These are phyloP conservation scores for Aspergillus nanangensis DNA, from an alignment of 495 filamentous ascomycete genomes.

Conservation along the genomic window DNA sequence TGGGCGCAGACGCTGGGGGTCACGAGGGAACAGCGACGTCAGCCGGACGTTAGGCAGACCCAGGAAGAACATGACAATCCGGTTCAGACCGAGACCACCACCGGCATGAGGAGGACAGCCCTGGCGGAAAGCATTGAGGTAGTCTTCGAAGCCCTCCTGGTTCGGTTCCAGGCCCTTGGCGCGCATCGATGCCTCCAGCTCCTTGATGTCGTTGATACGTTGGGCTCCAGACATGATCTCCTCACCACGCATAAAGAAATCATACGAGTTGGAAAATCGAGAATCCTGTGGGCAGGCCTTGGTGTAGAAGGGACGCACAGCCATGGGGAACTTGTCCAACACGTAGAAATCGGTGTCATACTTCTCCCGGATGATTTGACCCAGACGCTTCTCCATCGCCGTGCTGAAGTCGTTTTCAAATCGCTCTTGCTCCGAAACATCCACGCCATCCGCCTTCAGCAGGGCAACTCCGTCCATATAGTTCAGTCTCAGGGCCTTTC, in stretches of 20 bases:
- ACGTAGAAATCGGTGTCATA: slow-evolving; percentile 90
- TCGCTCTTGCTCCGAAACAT: slow-evolving; percentile 71
- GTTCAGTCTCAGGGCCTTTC: slow-evolving; percentile 75
- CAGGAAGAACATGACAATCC: slow-evolving; percentile 85
- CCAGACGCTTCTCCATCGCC: slow-evolving; percentile 85
- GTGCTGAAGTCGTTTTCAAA: slow-evolving; percentile 65
- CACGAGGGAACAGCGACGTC: slow-evolving; percentile 74
- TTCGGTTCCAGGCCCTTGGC: slow-evolving; percentile 70
- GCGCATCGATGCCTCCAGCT: slow-evolving; percentile 64
- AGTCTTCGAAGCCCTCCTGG: slow-evolving; percentile 74
- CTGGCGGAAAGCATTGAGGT: slow-evolving; percentile 74
- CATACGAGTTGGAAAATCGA: slow-evolving; percentile 75
- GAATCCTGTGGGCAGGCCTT: slow-evolving; percentile 67
- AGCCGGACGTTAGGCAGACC: slow-evolving; percentile 77
- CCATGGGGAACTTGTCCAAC: slow-evolving; percentile 85
- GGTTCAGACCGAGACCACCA: slow-evolving; percentile 82
- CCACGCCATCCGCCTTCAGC: slow-evolving; percentile 73
- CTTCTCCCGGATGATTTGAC: slow-evolving; percentile 75
- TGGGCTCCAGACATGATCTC: slow-evolving; percentile 87
- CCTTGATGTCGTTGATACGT: slow-evolving; percentile 70
- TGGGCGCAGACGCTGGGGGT: slow-evolving; percentile 76
- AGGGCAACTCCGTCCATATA: slow-evolving; percentile 83
- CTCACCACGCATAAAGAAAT: slow-evolving; percentile 92
- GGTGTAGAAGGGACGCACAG: slow-evolving; percentile 85
- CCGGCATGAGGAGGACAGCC: slow-evolving; percentile 81